phyloP scores from a whole-genome alignment of 345 rosid species.

The Murraya paniculata region DNA sequence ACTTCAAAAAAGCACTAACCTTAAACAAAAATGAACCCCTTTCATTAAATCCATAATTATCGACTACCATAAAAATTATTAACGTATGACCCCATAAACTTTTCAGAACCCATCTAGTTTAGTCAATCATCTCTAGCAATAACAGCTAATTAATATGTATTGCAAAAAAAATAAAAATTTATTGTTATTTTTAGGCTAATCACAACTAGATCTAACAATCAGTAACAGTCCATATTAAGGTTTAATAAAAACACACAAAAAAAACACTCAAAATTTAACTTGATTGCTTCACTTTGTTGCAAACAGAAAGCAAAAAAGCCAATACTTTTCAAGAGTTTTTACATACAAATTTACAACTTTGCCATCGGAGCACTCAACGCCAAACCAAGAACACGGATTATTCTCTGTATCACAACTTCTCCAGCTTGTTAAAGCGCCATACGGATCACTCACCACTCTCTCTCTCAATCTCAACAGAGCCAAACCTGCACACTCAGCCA shows the following conservation, averaged over 20 bases:
- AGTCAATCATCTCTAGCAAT: background rate
- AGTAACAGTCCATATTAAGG: background rate
- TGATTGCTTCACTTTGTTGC: background rate
- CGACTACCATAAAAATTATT: background rate
- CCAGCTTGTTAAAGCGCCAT: slow-evolving; percentile 48
- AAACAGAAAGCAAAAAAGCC: background rate
- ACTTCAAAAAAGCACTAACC: background rate
- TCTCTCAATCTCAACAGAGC: slow-evolving; percentile 41
- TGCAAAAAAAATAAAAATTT: background rate
- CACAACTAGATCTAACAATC: background rate
- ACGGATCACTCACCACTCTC: slow-evolving; percentile 42
- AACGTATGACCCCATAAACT: background rate
- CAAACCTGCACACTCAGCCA: slow-evolving; percentile 36
- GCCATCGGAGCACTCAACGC: slow-evolving; percentile 44
- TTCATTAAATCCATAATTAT: background rate
- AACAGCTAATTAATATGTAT: background rate
- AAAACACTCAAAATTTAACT: background rate
- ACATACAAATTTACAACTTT: slow-evolving; percentile 51
- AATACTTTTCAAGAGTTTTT: background rate
- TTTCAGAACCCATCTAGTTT: background rate
- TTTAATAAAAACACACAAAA: background rate
- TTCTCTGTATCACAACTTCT: slow-evolving; percentile 26
- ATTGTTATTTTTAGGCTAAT: background rate
- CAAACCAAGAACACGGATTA: slow-evolving; percentile 54
- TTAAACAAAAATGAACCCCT: background rate